Evolutionary conservation across 1,284 basidiomycete genomes (phyloP).

Genomic region (Melampsora occidentalis): DNA sequence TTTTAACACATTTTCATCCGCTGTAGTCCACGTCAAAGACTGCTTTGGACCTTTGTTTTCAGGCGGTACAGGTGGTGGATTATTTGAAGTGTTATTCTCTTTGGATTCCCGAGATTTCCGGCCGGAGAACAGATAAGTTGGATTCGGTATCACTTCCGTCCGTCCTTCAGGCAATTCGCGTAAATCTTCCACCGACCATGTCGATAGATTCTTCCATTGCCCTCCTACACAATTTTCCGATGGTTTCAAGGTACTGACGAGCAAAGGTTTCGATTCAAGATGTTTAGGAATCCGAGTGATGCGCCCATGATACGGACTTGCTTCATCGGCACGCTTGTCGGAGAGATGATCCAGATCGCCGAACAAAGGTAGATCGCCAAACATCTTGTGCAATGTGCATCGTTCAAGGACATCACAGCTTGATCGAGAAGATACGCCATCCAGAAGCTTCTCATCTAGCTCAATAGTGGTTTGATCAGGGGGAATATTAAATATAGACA

Average conservation of each 20-base stretch:
- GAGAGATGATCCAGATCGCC: conserved; percentile 39
- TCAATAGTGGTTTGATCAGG: conserved; percentile 35
- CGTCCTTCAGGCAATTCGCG: conserved; percentile 20
- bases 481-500: conserved; percentile 33
- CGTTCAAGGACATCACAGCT: conserved; percentile 17
- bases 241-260: conserved; percentile 38
- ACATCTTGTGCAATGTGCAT: conserved; percentile 35
- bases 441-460: conserved; percentile 8
- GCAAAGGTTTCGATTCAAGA: conserved; percentile 31
- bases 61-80: not conserved
- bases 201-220: conserved; percentile 40
- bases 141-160: conserved; percentile 17
- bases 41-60: not conserved
- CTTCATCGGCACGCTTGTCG: conserved; percentile 38
- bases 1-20: conserved; percentile 28
- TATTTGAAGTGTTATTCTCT: conserved; percentile 13
- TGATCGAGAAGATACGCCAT: conserved; percentile 20
- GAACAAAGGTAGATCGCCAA: conserved; percentile 35
- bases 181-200: conserved; percentile 30
- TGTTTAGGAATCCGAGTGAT: conserved; percentile 32
- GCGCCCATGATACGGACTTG: conserved; percentile 33
- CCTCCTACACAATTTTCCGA: conserved; percentile 27
- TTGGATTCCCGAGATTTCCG: conserved; percentile 33
- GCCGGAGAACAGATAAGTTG: conserved; percentile 18
- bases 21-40: conserved; percentile 5